phyloP scores from a whole-genome alignment of 352 stramenopile genomes.

The Globisporangium heterothallicum region DNA sequence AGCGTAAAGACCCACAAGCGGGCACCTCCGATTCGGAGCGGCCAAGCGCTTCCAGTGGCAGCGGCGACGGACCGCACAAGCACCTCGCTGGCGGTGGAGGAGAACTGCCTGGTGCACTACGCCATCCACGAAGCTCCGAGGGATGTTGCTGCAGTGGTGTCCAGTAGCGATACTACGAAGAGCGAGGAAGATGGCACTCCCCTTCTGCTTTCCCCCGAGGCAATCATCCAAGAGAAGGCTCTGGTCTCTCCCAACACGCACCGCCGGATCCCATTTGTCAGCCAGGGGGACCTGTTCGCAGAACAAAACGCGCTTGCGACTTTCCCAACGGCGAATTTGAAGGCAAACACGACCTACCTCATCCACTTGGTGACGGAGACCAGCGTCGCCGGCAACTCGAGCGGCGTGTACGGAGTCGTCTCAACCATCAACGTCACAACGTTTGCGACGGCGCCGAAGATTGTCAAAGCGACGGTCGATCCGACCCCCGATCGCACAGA shows the following conservation, averaged over 20 bases:
- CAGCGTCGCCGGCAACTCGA: conserved; percentile 26
- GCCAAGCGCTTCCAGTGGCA: conserved; percentile 17
- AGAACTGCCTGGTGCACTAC: conserved; percentile 45
- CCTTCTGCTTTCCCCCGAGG: background rate
- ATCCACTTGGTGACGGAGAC: conserved; percentile 47
- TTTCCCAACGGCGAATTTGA: conserved; percentile 23
- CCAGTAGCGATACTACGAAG: no score
- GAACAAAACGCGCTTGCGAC: background rate
- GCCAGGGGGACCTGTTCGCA: conserved; percentile 2
- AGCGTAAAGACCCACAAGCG: conserved; percentile 37
- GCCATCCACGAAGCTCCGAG: conserved; percentile 14
- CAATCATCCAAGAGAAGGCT: conserved; percentile 12
- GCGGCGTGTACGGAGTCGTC: conserved; percentile 41
- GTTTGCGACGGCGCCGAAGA: conserved; percentile 47
- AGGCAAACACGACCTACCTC: conserved; percentile 53
- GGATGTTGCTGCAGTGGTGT: background rate
- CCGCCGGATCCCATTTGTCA: conserved; percentile 5
- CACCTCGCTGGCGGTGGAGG: conserved; percentile 17
- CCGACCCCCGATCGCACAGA: conserved; percentile 39
- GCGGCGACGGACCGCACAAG: conserved; percentile 31
- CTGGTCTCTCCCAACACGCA: background rate
- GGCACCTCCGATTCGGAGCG: conserved; percentile 25
- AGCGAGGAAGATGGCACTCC: background rate
- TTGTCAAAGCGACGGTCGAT: conserved; percentile 50
- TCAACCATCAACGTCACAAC: conserved; percentile 32